Percentiles rank a stretch among this genome's conserved stretches.
Conservation (phyloP, 345 rosid genomes). For the Euphorbia peplus region DNA sequence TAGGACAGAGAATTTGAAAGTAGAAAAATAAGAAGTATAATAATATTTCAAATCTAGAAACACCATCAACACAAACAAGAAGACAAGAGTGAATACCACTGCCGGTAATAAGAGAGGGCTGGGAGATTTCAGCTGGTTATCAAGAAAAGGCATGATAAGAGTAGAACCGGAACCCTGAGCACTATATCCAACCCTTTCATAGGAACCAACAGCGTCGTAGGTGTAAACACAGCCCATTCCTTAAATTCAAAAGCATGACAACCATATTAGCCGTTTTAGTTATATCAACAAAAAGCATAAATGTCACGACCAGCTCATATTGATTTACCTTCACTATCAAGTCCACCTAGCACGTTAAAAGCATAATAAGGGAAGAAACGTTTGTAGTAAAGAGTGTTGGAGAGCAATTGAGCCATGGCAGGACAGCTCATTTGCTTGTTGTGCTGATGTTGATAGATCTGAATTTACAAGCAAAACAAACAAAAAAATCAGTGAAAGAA, state of each 20-base stretch:
- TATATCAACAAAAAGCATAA: constrained; percentile 6
- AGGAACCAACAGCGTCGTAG: constrained; percentile 97
- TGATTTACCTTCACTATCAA: constrained; percentile 75
- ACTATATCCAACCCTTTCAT: constrained; percentile 95
- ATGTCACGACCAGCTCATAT: background rate
- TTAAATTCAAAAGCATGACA: constrained; percentile 21
- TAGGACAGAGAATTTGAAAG: constrained; percentile 3
- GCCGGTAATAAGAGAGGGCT: constrained; percentile 93
- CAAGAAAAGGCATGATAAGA: constrained; percentile 92
- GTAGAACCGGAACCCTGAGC: constrained; percentile 93
- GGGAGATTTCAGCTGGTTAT: constrained; percentile 93
- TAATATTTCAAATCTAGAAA: background rate
- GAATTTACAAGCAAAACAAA: constrained; percentile 16
- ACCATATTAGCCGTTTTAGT: background rate
- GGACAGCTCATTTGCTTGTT: constrained; percentile 98
- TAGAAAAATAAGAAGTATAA: background rate
- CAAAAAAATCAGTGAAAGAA: background rate
- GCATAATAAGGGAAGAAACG: constrained; percentile 97
- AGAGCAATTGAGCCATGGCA: constrained; percentile 93
- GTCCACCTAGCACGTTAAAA: constrained; percentile 93
- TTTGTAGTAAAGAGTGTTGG: constrained; percentile 95
- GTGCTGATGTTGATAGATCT: constrained; percentile 98
- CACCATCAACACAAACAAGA: background rate
- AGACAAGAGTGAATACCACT: constrained; percentile 35
- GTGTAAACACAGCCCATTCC: constrained; percentile 97